Evolutionary conservation across 2,329 filamentous ascomycete genomes (phyloP).

Genomic region (Chalara sp.): DNA sequence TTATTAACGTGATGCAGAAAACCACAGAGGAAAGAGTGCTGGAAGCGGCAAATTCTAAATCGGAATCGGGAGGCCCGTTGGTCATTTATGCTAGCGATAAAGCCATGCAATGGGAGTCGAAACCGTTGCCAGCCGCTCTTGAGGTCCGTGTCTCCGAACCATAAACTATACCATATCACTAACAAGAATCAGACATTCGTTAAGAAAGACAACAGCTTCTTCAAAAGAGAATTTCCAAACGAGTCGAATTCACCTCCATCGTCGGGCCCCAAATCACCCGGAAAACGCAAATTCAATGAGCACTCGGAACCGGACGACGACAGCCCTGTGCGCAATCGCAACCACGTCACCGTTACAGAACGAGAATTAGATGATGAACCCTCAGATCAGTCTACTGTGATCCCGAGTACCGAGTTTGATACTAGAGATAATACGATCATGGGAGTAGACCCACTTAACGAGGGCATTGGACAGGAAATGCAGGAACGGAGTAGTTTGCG

Average conservation of each 20-base stretch:
- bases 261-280: slow-evolving; percentile 9
- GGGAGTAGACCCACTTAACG: slow-evolving; percentile 17
- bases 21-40: slow-evolving; percentile 39
- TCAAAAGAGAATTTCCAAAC: slow-evolving; percentile 38
- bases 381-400: no score
- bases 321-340: no score
- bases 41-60: slow-evolving; percentile 31
- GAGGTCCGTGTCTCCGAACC: slow-evolving; percentile 23
- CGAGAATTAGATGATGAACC: no score
- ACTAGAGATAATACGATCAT: slow-evolving; percentile 12
- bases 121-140: slow-evolving; percentile 31
- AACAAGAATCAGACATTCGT: slow-evolving; percentile 37
- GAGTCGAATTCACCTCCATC: slow-evolving; percentile 7
- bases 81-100: slow-evolving; percentile 48
- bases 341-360: no score
- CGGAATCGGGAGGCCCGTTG: slow-evolving; percentile 40
- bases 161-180: slow-evolving; percentile 1
- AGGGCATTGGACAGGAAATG: slow-evolving; percentile 20
- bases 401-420: no score
- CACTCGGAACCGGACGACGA: slow-evolving; percentile 5
- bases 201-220: slow-evolving; percentile 44
- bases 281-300: slow-evolving; percentile 22
- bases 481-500: slow-evolving; percentile 20
- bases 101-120: slow-evolving; percentile 30
- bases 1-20: slow-evolving; percentile 32